These are phyloP conservation scores for Aureobasidium sp. DNA, from an alignment of 2,329 filamentous ascomycete genomes.

Conservation along the genomic window DNA sequence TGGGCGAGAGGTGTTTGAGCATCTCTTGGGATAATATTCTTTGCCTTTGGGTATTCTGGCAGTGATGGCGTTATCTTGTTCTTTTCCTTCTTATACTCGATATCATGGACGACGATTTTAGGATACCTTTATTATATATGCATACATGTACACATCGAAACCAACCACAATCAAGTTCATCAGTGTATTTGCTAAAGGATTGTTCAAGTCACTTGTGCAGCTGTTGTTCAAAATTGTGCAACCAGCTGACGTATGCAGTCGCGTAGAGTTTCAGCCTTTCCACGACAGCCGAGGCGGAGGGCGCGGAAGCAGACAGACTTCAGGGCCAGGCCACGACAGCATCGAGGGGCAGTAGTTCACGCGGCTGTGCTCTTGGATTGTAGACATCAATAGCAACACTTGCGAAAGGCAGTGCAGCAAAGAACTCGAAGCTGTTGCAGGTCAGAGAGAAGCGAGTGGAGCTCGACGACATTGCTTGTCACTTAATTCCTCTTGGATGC, in stretches of 20 bases:
- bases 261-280: background rate
- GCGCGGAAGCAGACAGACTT: slow-evolving; percentile 4
- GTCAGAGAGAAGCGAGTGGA: background rate
- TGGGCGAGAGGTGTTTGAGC: background rate
- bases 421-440: background rate
- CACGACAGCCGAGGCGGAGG: background rate
- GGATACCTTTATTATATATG: background rate
- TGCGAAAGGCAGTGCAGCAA: background rate
- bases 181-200: background rate
- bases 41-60: background rate
- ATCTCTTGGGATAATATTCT: background rate
- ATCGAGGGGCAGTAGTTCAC: slow-evolving; percentile 6
- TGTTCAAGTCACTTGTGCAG: background rate
- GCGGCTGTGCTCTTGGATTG: background rate
- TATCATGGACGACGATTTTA: background rate
- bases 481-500: background rate
- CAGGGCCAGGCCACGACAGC: slow-evolving; percentile 12
- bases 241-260: background rate
- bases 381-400: background rate
- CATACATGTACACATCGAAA: background rate
- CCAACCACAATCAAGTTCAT: background rate
- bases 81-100: background rate
- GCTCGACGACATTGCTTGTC: background rate
- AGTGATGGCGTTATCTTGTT: background rate
- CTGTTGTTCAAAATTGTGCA: slow-evolving; percentile 1